Evolutionary conservation across 2,329 filamentous ascomycete species (phyloP).

Genomic region (Ceratocystiopsis minuta): DNA sequence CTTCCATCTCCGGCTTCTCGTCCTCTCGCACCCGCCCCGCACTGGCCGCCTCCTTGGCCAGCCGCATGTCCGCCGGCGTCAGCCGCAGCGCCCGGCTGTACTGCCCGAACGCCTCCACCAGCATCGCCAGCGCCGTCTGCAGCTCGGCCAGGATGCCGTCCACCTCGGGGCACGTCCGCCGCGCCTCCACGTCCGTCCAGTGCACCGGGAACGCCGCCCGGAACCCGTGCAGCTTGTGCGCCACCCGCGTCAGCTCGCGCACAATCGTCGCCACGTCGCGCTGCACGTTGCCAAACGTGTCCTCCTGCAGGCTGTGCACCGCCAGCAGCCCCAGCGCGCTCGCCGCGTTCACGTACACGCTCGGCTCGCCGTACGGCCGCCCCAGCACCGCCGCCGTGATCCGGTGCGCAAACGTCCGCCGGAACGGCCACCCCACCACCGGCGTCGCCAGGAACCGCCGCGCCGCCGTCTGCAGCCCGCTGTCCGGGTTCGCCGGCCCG

Average conservation of each 20-base stretch:
- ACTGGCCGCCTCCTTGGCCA: constrained; percentile 47
- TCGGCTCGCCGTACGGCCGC: constrained; percentile 50
- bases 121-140: constrained; percentile 42
- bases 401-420: constrained; percentile 47
- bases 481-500: constrained; percentile 28
- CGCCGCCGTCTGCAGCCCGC: constrained; percentile 29
- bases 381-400: constrained; percentile 54
- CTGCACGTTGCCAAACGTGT: constrained; percentile 74
- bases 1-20: constrained; percentile 1
- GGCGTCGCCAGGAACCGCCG: constrained; percentile 30
- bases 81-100: constrained; percentile 57
- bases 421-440: constrained; percentile 46
- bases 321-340: constrained; percentile 51
- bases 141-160: constrained; percentile 49
- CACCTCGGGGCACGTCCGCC: constrained; percentile 44
- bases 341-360: constrained; percentile 53
- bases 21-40: constrained; percentile 9
- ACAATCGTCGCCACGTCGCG: constrained; percentile 60
- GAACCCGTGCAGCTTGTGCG: constrained; percentile 53
- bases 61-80: constrained; percentile 49
- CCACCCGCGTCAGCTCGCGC: constrained; percentile 49
- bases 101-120: constrained; percentile 55
- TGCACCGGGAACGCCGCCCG: constrained; percentile 40
- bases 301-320: constrained; percentile 58
- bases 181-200: constrained; percentile 58